A percentile compares a stretch with the other conserved stretches of the same genome.
Evolutionary conservation across 2,329 filamentous ascomycete species (phyloP).

Genomic region (Waltergamsia citrina): DNA sequence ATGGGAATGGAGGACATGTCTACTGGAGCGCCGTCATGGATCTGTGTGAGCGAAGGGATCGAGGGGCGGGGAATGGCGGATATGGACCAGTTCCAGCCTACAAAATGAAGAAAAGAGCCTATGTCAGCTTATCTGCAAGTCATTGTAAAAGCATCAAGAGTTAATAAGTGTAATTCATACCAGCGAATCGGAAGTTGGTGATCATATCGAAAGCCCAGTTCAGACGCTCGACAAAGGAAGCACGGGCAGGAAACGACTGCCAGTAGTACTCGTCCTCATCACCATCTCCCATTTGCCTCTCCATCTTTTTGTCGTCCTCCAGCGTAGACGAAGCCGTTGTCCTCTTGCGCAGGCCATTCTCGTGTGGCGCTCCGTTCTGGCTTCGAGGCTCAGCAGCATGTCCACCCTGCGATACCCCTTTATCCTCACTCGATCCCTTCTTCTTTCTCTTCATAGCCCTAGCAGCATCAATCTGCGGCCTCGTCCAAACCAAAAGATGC

Average conservation of each 20-base stretch:
- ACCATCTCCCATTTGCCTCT: not conserved
- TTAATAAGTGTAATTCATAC: constrained; percentile 21
- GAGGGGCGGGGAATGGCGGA: constrained; percentile 37
- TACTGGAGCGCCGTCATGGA: constrained; percentile 21
- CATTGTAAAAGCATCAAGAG: not conserved
- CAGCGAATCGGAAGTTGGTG: constrained; percentile 42
- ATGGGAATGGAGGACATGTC: constrained; percentile 30
- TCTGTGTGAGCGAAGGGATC: constrained; percentile 14
- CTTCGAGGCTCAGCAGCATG: not conserved
- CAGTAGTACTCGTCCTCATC: constrained; percentile 39
- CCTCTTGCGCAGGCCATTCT: constrained; percentile 10
- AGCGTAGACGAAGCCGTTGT: constrained; percentile 4
- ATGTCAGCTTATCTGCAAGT: not conserved
- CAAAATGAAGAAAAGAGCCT: not conserved
- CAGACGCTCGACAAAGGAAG: constrained; percentile 36
- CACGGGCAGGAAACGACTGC: constrained; percentile 46
- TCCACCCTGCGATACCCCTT: not conserved
- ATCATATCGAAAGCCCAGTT: constrained; percentile 48
- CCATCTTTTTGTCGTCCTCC: not conserved
- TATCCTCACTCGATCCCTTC: not conserved
- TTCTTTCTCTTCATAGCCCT: constrained; percentile 31
- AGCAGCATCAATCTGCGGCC: constrained; percentile 46
- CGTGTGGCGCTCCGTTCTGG: not conserved
- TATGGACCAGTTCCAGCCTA: constrained; percentile 50
- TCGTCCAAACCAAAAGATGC: constrained; percentile 41